Evolutionary conservation across 176 grass and related monocot genomes (phyloP).

Genomic region (Cenchrus fungigraminus): DNA sequence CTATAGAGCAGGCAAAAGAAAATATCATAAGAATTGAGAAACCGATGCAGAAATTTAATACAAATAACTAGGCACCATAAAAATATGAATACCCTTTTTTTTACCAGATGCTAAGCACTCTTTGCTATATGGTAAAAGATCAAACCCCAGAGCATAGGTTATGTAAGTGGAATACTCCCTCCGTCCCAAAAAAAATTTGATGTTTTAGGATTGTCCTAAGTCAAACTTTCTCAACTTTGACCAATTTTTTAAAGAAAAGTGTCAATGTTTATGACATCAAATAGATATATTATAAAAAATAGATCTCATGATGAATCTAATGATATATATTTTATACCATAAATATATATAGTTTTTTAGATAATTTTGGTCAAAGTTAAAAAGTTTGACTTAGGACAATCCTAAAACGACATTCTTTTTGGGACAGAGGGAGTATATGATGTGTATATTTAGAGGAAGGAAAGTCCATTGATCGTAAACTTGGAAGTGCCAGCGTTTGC

Average conservation of each 20-base stretch:
- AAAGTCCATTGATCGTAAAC: conserved; percentile 14
- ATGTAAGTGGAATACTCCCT: neutral
- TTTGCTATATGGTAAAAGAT: conserved; percentile 25
- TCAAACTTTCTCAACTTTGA: too few species aligned
- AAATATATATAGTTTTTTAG: too few species aligned
- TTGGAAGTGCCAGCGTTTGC: conserved; percentile 7
- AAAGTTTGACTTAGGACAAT: too few species aligned
- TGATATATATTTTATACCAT: too few species aligned
- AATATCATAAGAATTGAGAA: conserved; percentile 31
- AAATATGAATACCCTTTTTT: conserved; percentile 20
- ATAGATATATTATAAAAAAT: too few species aligned
- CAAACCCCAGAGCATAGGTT: conserved; percentile 8
- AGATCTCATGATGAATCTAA: too few species aligned
- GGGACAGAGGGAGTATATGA: neutral
- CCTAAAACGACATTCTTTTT: too few species aligned
- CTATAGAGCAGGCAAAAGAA: conserved; percentile 34
- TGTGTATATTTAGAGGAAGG: conserved; percentile 34
- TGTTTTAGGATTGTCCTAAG: too few species aligned
- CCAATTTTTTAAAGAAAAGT: too few species aligned
- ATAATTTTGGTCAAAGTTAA: too few species aligned
- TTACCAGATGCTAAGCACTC: neutral
- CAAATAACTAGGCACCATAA: neutral
- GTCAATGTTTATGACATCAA: too few species aligned
- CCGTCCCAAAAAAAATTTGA: too few species aligned
- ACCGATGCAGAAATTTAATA: conserved; percentile 14